Evolutionary conservation across 805 yeast genomes (phyloP).

Genomic region (Lipomyces japonicus): DNA sequence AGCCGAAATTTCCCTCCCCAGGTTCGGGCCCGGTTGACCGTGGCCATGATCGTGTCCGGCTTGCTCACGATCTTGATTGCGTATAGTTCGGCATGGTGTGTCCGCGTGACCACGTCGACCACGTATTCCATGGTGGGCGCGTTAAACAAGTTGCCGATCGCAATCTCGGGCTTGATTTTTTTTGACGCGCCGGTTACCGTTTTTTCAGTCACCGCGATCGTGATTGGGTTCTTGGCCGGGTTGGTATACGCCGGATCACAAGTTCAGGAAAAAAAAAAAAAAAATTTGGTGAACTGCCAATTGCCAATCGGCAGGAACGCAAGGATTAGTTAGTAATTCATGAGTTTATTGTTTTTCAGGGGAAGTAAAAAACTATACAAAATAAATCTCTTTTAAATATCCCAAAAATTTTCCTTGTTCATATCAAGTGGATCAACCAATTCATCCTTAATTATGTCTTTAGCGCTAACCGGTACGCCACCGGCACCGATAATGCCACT

Average conservation of each 20-base stretch:
- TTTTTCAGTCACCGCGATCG: conserved; percentile 83
- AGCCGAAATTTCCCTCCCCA: conserved; percentile 72
- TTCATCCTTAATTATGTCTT: background rate
- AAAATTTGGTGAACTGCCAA: too few species aligned
- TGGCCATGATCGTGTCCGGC: conserved; percentile 89
- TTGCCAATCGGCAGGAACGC: too few species aligned
- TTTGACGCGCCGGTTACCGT: conserved; percentile 94
- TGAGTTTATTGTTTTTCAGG: too few species aligned
- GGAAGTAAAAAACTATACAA: too few species aligned
- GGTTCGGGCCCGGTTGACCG: conserved; percentile 61
- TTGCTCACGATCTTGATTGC: conserved; percentile 94
- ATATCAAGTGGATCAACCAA: background rate
- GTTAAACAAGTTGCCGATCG: conserved; percentile 94
- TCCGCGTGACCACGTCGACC: conserved; percentile 96
- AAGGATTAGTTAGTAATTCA: too few species aligned
- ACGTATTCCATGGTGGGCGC: conserved; percentile 99
- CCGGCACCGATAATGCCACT: conserved; percentile 5
- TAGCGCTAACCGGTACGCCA: background rate
- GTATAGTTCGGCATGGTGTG: conserved; percentile 99
- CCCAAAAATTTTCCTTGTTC: too few species aligned
- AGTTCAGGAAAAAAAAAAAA: conserved; percentile 74
- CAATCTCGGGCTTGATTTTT: conserved; percentile 88
- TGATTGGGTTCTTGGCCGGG: conserved; percentile 93
- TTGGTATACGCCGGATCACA: conserved; percentile 93
- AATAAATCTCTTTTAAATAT: too few species aligned